phyloP scores from a whole-genome alignment of 1,284 basidiomycete genomes.

The Phlebopus sp. region DNA sequence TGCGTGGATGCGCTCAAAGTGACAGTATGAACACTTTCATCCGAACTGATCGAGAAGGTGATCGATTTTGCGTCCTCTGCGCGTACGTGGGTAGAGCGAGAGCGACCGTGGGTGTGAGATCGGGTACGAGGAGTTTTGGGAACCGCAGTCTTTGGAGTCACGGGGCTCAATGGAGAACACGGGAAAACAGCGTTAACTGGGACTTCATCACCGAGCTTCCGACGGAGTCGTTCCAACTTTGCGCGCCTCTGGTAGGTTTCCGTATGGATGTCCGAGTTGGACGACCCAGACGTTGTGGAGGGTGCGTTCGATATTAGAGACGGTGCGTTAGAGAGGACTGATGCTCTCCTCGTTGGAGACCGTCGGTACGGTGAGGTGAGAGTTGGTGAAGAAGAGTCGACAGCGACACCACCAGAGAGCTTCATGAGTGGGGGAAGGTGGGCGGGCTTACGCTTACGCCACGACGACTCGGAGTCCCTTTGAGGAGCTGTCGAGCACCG shows the following conservation, averaged over 20 bases:
- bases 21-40: constrained; percentile 27
- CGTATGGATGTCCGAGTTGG: constrained; percentile 8
- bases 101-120: constrained; percentile 8
- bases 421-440: constrained; percentile 26
- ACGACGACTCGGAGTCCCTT: constrained; percentile 14
- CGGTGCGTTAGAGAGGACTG: constrained; percentile 19
- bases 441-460: constrained; percentile 28
- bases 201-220: constrained; percentile 57
- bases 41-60: constrained; percentile 28
- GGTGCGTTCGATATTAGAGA: constrained; percentile 24
- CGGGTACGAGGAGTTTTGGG: constrained; percentile 3
- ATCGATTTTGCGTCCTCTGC: constrained; percentile 25
- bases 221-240: constrained; percentile 59
- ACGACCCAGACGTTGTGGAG: constrained; percentile 16
- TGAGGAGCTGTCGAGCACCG: background rate
- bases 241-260: constrained; percentile 40
- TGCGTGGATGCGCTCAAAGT: constrained; percentile 18
- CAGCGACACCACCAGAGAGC: constrained; percentile 3
- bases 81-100: constrained; percentile 3
- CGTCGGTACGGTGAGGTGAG: constrained; percentile 2
- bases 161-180: background rate
- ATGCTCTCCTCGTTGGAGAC: constrained; percentile 5
- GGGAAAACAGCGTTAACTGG: constrained; percentile 59
- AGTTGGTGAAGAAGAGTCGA: constrained; percentile 1
- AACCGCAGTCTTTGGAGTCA: constrained; percentile 11